Evolutionary conservation across 306 rosid species (phyloP).

Genomic region (Cucumis hystrix): DNA sequence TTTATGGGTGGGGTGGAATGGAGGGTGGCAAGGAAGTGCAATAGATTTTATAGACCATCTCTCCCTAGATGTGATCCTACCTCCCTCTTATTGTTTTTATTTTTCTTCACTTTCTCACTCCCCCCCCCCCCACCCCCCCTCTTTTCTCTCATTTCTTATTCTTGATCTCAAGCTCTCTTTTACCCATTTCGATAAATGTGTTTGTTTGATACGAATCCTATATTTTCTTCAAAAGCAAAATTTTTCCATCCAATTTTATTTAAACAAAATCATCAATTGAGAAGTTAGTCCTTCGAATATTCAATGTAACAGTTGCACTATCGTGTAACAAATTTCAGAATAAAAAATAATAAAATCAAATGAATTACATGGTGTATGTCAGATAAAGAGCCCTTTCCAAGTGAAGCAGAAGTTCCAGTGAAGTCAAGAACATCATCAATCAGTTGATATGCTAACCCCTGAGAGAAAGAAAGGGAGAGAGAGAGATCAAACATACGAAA

Average conservation of each 20-base stretch:
- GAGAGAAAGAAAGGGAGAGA: constrained; percentile 14
- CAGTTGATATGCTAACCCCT: constrained; percentile 94
- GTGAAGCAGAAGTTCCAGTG: constrained; percentile 81
- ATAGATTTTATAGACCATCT: background rate
- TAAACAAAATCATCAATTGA: too few relatives aligned
- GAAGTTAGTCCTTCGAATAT: too few relatives aligned
- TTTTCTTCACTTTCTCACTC: too few relatives aligned
- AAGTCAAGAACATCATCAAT: constrained; percentile 92
- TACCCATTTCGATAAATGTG: too few relatives aligned
- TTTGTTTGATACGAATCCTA: too few relatives aligned
- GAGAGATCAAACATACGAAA: background rate
- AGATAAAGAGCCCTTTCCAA: constrained; percentile 87
- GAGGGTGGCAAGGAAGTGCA: background rate
- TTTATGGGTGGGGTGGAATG: background rate
- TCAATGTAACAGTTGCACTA: background rate
- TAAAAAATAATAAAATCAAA: background rate
- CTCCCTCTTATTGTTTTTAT: too few relatives aligned
- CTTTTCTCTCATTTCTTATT: too few relatives aligned
- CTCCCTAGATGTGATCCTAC: background rate
- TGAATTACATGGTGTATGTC: constrained; percentile 74
- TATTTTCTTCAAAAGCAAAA: too few relatives aligned
- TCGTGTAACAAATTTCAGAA: background rate
- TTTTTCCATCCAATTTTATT: too few relatives aligned
- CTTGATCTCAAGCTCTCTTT: too few relatives aligned
- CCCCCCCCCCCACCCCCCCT: too few relatives aligned